phyloP scores from a whole-genome alignment of 305 asterid genomes.

The Fraxinus nigra region DNA sequence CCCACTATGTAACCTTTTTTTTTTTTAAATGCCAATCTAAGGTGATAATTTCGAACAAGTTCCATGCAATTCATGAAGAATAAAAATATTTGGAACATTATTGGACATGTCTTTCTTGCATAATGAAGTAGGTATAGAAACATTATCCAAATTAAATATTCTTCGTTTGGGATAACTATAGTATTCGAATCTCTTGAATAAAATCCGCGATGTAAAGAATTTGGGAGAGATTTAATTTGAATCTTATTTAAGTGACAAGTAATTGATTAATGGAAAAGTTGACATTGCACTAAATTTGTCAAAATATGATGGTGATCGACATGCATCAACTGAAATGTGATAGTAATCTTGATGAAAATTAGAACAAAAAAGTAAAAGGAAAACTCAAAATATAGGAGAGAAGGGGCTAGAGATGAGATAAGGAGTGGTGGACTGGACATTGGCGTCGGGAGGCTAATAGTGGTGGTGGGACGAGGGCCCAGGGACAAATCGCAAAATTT shows the following conservation, averaged over 20 bases:
- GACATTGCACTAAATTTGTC: not conserved
- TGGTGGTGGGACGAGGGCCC: no score
- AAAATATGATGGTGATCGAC: not conserved
- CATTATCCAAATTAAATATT: not conserved
- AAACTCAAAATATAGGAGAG: no score
- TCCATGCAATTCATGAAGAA: constrained; percentile 32
- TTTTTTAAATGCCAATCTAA: constrained; percentile 16
- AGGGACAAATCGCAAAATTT: no score
- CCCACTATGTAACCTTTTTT: constrained; percentile 35
- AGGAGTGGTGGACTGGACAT: no score
- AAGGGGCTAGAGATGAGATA: no score
- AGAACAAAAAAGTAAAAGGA: not conserved
- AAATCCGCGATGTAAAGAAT: not conserved
- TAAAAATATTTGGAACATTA: constrained; percentile 21
- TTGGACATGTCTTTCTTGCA: constrained; percentile 6
- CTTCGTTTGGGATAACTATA: not conserved
- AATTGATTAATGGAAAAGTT: not conserved
- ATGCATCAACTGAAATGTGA: not conserved
- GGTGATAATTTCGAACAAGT: constrained; percentile 30
- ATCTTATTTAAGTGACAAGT: not conserved
- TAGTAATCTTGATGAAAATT: not conserved
- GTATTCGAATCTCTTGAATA: not conserved
- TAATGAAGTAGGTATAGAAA: not conserved
- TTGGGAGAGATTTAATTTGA: not conserved
- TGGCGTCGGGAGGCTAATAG: no score